These are phyloP conservation scores for Saccharomyces hybrid DNA, from an alignment of 1,139 yeast genomes.

Conservation along the genomic window DNA sequence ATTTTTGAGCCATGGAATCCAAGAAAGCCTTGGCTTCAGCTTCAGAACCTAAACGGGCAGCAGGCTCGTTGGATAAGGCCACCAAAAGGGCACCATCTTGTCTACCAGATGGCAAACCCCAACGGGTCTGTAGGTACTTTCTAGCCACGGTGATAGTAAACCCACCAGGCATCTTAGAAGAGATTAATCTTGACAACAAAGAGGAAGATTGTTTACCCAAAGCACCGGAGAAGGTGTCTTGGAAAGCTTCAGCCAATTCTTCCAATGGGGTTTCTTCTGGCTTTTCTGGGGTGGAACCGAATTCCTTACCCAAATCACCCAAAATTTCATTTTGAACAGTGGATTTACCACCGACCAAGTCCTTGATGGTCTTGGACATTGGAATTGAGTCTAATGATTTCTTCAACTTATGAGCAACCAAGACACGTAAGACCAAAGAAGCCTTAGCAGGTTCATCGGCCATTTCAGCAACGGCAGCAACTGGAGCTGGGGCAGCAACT, in stretches of 20 bases:
- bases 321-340: slow-evolving; percentile 96
- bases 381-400: slow-evolving; percentile 82
- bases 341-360: slow-evolving; percentile 95
- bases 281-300: slow-evolving; percentile 95
- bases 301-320: slow-evolving; percentile 97
- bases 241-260: slow-evolving; percentile 92
- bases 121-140: slow-evolving; percentile 80
- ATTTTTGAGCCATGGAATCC: slow-evolving; percentile 74
- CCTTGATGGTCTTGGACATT: slow-evolving; percentile 87
- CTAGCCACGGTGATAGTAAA: slow-evolving; percentile 86
- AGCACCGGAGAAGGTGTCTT: slow-evolving; percentile 78
- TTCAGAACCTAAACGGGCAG: slow-evolving; percentile 77
- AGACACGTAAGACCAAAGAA: slow-evolving; percentile 67
- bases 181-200: slow-evolving; percentile 79
- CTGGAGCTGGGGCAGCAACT: slow-evolving; percentile 45
- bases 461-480: slow-evolving; percentile 65
- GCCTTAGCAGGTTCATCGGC: slow-evolving; percentile 91
- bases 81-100: slow-evolving; percentile 81
- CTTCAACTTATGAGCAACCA: slow-evolving; percentile 93
- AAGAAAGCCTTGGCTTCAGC: slow-evolving; percentile 84
- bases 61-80: slow-evolving; percentile 86
- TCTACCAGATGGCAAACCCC: slow-evolving; percentile 89
- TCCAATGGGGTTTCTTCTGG: slow-evolving; percentile 96
- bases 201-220: slow-evolving; percentile 91
- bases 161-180: slow-evolving; percentile 99